Conservation (phyloP, 208 protist genomes). For the Perkinsela sp. region DNA sequence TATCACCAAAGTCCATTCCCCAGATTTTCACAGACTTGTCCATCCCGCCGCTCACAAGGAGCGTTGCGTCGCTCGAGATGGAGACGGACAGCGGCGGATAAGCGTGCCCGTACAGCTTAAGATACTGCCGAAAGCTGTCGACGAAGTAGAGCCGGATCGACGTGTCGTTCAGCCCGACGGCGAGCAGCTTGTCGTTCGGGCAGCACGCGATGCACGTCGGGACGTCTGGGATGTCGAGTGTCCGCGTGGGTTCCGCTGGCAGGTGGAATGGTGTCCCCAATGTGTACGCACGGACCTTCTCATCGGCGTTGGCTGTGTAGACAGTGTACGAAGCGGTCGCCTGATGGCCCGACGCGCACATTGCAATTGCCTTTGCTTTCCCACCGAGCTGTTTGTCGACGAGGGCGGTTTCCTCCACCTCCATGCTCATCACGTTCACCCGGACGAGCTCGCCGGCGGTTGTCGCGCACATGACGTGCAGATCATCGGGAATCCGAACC, state of each 20-base stretch:
- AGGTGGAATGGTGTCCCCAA: background rate
- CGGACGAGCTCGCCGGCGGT: background rate
- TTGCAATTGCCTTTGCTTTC: background rate
- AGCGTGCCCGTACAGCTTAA: constrained; percentile 93
- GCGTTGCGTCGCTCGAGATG: constrained; percentile 66
- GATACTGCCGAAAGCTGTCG: constrained; percentile 86
- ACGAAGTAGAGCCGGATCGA: constrained; percentile 88
- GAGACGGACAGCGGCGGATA: constrained; percentile 73
- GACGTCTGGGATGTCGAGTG: constrained; percentile 69
- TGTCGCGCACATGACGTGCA: background rate
- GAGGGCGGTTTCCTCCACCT: background rate
- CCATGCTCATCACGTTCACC: background rate
- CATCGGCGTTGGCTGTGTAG: background rate
- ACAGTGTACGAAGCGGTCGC: background rate
- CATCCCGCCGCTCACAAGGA: constrained; percentile 79
- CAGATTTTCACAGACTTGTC: constrained; percentile 97
- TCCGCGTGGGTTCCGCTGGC: background rate
- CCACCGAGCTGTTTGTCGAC: background rate
- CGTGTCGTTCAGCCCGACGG: constrained; percentile 78
- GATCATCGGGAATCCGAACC: background rate
- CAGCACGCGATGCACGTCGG: constrained; percentile 54
- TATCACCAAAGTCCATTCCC: constrained; percentile 87
- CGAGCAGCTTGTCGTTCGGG: constrained; percentile 51
- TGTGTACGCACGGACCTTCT: background rate
- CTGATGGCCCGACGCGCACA: background rate